A percentile compares a stretch with the other conserved stretches of the same genome.
Conservation (phyloP, 169 alveolate species). For the Cryptosporidium felis region DNA sequence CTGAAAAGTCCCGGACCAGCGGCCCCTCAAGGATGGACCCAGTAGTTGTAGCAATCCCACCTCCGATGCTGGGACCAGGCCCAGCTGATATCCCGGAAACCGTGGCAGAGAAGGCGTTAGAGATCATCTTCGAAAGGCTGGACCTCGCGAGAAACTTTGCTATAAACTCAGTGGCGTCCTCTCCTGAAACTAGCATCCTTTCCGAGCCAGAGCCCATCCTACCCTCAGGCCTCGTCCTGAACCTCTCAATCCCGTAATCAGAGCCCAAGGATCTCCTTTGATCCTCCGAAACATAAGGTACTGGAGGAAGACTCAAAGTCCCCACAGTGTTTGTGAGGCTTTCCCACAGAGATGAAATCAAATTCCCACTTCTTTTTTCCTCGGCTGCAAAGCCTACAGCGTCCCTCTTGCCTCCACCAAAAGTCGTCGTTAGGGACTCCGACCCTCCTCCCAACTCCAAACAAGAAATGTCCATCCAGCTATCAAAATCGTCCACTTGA, state of each 20-base stretch:
- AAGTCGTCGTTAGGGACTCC: not conserved
- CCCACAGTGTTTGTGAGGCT: slow-evolving; percentile 41
- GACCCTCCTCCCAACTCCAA: slow-evolving; percentile 11
- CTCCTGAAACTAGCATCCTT: not conserved
- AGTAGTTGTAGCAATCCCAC: not conserved
- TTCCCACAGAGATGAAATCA: slow-evolving; percentile 48
- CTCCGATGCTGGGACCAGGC: not conserved
- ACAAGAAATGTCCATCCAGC: slow-evolving; percentile 55
- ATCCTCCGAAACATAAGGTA: too few species aligned
- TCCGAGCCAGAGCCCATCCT: not conserved
- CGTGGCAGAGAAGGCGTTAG: slow-evolving; percentile 35
- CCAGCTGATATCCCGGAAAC: not conserved
- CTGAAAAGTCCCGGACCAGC: too few species aligned
- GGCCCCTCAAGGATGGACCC: not conserved
- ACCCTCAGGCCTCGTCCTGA: not conserved
- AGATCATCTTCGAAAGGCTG: slow-evolving; percentile 4
- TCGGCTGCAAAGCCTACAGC: not conserved
- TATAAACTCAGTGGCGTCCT: slow-evolving; percentile 37
- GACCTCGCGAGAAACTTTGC: slow-evolving; percentile 1
- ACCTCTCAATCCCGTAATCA: not conserved
- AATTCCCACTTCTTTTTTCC: not conserved
- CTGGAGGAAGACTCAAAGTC: slow-evolving; percentile 42
- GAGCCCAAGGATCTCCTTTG: not conserved
- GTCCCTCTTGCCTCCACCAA: not conserved
- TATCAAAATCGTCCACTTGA: slow-evolving; percentile 73